Base-by-base conservation (phyloP, 306 rosid genomes). In the Carpinus fangiana region DNA sequence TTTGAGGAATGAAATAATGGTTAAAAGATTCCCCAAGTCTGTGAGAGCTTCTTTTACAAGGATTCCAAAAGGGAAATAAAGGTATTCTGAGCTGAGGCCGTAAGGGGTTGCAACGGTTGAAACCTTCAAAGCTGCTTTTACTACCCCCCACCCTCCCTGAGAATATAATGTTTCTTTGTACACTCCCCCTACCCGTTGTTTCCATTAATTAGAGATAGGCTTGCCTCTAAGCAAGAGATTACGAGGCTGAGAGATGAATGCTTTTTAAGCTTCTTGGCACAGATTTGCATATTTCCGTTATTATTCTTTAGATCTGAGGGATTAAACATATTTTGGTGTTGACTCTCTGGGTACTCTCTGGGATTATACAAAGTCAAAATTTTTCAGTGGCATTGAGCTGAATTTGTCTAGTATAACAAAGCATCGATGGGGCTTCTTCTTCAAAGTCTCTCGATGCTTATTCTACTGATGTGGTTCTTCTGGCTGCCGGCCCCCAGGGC, bases 101-200 rank as follows among this genome's bases (percentile, higher is more conserved):
- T 52, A 78, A 77, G 80, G 62, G 73, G 20, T 78, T 51, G 74
- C 84, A 90, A 92, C 92, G 92, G 93, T 72, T 92, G 87, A 85
- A 90, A 91, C 87, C 79, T 84, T 88, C 86, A 87, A 87, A 88
- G 89, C 79, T 80, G 85, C 94, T 88, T 91, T 86, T 55, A 62
- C 65, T 1, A 16, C 46, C 78, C 70, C 14, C 41, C 1, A 38
- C 20, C 55, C 67, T 36, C 34, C 83, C 78, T 61, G 75, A 78
- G 76, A 84, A 77, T 82, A 75, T 76, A 74, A 80, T 73, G 28
- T 23, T 47, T 78, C 86, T 77, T 85, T 84, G 79, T 51, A 9
- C 52, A 8, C 52, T 67, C 13, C 18, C 71, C 16, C 54, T 55
- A 41, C 72, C 89, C 82, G 59, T 80, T 87, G 77, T 55, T 76